Percentiles rank a stretch among this genome's conserved stretches.
These are phyloP conservation scores for Agarophyton chilense DNA, from an alignment of 23 red algal genomes.

Conservation along the genomic window DNA sequence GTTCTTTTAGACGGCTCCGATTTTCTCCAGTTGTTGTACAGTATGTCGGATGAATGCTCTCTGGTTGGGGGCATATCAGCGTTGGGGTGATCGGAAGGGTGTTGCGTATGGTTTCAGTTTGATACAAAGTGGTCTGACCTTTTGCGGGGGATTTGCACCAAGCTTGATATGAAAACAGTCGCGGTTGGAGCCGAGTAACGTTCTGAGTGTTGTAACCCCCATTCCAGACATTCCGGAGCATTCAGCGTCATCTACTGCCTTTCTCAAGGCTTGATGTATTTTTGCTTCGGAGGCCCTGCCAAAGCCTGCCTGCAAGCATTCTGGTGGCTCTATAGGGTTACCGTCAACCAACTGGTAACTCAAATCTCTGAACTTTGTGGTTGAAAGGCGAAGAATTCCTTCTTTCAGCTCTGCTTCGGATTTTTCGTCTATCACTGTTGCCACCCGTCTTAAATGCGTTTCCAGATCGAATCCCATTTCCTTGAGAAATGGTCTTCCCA, in stretches of 20 bases:
- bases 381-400: not conserved
- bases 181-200: not conserved
- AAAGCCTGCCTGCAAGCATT: not conserved
- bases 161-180: constrained; percentile 25
- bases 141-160: constrained; percentile 15
- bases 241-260: not conserved
- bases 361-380: not conserved
- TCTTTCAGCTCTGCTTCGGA: not conserved
- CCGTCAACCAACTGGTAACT: not conserved
- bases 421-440: not conserved
- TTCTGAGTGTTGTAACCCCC: not conserved
- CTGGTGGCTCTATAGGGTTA: constrained; percentile 27
- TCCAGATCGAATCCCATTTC: constrained; percentile 28
- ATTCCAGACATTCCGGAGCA: not conserved
- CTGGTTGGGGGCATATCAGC: not conserved
- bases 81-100: not conserved
- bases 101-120: not conserved
- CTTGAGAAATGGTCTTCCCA: constrained; percentile 14
- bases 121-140: not conserved
- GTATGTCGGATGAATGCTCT: not conserved
- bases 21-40: constrained; percentile 4
- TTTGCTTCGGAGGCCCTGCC: not conserved
- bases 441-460: not conserved
- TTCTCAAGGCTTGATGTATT: not conserved
- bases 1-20: constrained; percentile 43